Evolutionary conservation across 371 early-diverging fungal genomes (phyloP).

Genomic region (Mortierella sp.): DNA sequence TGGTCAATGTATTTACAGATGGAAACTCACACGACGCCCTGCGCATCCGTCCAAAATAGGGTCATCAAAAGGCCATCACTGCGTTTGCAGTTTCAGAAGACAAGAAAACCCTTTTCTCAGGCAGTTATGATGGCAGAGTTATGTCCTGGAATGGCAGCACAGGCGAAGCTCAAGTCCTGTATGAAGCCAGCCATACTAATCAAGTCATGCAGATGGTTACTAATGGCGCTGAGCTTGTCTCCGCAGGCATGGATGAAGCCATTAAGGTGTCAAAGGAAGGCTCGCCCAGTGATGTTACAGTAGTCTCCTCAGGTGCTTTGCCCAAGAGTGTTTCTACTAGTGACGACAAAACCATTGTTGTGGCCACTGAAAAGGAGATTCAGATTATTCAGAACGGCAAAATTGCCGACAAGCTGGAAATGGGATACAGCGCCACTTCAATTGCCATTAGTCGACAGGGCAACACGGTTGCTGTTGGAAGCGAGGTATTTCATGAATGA

Average conservation of each 20-base stretch:
- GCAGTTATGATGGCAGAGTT: conserved; percentile 93
- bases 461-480: conserved; percentile 71
- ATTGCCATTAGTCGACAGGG: conserved; percentile 69
- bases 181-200: conserved; percentile 73
- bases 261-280: conserved; percentile 25
- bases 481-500: conserved; percentile 60
- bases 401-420: conserved; percentile 29
- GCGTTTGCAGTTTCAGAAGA: conserved; percentile 69
- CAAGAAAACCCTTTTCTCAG: conserved; percentile 78
- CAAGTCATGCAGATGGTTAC: conserved; percentile 69
- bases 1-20: background rate
- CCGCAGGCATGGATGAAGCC: conserved; percentile 85
- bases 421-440: conserved; percentile 64
- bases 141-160: conserved; percentile 50
- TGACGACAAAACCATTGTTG: conserved; percentile 57
- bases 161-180: conserved; percentile 51
- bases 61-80: conserved; percentile 90
- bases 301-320: conserved; percentile 57
- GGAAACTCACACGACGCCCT: background rate
- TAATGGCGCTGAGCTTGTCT: conserved; percentile 59
- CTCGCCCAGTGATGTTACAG: conserved; percentile 18
- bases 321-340: conserved; percentile 65
- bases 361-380: conserved; percentile 58
- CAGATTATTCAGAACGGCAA: conserved; percentile 46
- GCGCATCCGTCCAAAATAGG: conserved; percentile 54